phyloP scores from a whole-genome alignment of 1,284 basidiomycete genomes.

The Stygiomarasmius scandens region DNA sequence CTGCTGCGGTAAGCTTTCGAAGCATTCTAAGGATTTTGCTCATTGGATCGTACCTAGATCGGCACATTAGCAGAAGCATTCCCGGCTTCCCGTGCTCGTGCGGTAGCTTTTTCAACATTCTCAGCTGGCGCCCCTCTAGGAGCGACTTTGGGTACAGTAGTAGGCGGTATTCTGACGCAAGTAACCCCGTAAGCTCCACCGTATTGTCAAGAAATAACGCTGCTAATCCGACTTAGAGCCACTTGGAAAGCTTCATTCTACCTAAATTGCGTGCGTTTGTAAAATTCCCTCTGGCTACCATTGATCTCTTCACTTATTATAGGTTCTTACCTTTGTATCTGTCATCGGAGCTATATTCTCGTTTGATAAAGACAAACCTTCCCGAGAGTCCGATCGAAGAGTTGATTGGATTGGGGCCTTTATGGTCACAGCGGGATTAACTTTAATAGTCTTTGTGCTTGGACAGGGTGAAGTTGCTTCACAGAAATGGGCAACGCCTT shows the following conservation, averaged over 20 bases:
- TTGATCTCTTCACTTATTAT: constrained; percentile 58
- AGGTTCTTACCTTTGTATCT: constrained; percentile 42
- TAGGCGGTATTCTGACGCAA: constrained; percentile 76
- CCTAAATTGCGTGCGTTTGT: constrained; percentile 25
- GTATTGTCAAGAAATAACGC: constrained; percentile 1
- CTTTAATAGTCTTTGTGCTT: constrained; percentile 81
- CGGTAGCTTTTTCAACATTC: constrained; percentile 77
- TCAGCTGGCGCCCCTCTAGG: constrained; percentile 71
- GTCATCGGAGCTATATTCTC: constrained; percentile 50
- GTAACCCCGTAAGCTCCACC: constrained; percentile 46
- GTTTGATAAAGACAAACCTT: constrained; percentile 55
- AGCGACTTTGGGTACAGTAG: constrained; percentile 57
- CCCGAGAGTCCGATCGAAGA: constrained; percentile 52
- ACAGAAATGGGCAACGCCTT: constrained; percentile 71
- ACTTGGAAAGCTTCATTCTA: constrained; percentile 46
- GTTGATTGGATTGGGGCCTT: constrained; percentile 85
- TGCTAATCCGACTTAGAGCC: constrained; percentile 17
- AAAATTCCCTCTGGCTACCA: neutral
- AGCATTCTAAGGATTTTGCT: neutral
- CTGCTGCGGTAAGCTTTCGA: constrained; percentile 61
- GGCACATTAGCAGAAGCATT: constrained; percentile 80
- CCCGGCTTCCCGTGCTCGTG: constrained; percentile 66
- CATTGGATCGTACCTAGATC: constrained; percentile 41
- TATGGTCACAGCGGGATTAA: constrained; percentile 75
- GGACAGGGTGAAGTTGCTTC: constrained; percentile 73